Evolutionary conservation across 805 yeast genomes (phyloP), one percentile per base, ranked within the genome.

Genomic region (Zygosaccharomyces kombuchaensis): DNA sequence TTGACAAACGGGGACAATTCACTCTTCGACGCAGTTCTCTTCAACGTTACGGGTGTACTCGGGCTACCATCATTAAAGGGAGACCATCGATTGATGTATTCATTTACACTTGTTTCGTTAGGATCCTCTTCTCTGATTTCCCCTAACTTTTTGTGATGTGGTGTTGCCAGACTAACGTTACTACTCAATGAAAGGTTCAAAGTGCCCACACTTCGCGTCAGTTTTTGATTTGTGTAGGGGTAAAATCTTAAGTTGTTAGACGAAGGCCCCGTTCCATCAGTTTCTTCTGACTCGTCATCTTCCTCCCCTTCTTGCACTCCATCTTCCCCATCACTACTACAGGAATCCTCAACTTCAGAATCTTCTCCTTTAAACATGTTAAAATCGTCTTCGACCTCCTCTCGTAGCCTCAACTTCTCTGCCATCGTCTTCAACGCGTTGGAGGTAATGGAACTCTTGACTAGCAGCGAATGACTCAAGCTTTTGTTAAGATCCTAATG

Each of bases 191-290:
- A 74, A 40, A 78, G 53, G 45, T 78, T 77, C 50, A 78, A 56
- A 8, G 76, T 62, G 1, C 80, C 81, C 1, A 71, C 75, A 66
- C 81, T 75, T 62, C 82, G 68, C 50, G 80, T 72, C 30, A 77
- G 48, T 13, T 54, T 60, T 31, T 59, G 56, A 37, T 56, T 59
- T 13, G 63, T 51, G 43, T 58, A 61, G 2, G 66, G 63, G 37
- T 54, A 59, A 32, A 62, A 62, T 19, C 58, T 55, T 35, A 62
- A 46, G 32, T 58, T 57, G 41, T 60, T 60, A 1, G 59, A 48
- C 12, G 48, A 36, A 4, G 32, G 17, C 16, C 42, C 40, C 4
- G 26, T 40, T 3, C 19, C 39, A 2, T 36, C 43, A 19, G 30
- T 35, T 12, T 40, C 52, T 26, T 38, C 41, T 9, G 25, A 21